Conservation (phyloP, 257 asterid genomes). For the Solanum chaucha region DNA sequence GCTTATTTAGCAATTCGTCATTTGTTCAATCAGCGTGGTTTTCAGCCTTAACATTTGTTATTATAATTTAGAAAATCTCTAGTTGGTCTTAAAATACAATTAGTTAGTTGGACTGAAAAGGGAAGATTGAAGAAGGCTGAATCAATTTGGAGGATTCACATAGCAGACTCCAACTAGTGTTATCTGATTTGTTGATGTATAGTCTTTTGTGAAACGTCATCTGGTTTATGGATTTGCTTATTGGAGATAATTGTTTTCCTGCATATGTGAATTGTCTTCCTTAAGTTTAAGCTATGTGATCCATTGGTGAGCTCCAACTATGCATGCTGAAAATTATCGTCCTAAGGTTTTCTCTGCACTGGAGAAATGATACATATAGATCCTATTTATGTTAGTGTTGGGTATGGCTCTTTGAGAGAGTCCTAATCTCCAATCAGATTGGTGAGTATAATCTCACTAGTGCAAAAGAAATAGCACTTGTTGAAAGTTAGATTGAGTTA, state of each 20-base stretch:
- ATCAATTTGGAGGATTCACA: too few relatives aligned
- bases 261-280: background rate
- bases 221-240: background rate
- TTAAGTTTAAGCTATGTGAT: background rate
- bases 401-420: background rate
- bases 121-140: too few relatives aligned
- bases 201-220: background rate
- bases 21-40: too few relatives aligned
- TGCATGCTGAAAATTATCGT: background rate
- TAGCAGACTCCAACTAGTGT: background rate
- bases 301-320: background rate
- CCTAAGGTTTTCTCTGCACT: too few relatives aligned
- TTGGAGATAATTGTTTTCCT: background rate
- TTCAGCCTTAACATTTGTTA: too few relatives aligned
- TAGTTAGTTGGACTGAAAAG: too few relatives aligned
- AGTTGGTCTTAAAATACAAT: too few relatives aligned
- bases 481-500: background rate
- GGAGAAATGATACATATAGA: background rate
- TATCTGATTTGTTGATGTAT: background rate
- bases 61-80: too few relatives aligned
- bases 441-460: background rate
- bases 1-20: too few relatives aligned
- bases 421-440: background rate
- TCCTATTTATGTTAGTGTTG: background rate
- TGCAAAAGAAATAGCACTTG: background rate